phyloP scores from a whole-genome alignment of 371 early-diverging fungal species.

The Mucor mucedo region DNA sequence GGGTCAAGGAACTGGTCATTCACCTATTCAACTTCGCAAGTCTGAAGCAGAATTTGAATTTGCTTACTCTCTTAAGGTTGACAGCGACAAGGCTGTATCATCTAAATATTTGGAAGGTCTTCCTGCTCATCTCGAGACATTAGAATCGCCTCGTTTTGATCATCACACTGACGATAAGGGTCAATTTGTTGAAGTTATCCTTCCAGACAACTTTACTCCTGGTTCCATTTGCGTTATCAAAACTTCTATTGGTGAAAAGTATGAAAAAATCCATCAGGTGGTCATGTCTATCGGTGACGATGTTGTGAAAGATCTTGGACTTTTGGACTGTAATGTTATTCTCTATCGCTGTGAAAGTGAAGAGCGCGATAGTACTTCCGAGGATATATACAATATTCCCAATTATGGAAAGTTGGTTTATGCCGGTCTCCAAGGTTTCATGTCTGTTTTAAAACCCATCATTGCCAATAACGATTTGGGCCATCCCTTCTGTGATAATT shows the following conservation, averaged over 20 bases:
- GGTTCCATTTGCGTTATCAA: conserved; percentile 76
- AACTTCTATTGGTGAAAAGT: conserved; percentile 59
- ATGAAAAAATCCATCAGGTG: conserved; percentile 47
- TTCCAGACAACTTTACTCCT: conserved; percentile 67
- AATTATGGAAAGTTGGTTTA: conserved; percentile 81
- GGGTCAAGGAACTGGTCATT: conserved; percentile 44
- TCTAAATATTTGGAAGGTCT: conserved; percentile 59
- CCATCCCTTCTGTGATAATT: conserved; percentile 88
- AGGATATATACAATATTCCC: conserved; percentile 88
- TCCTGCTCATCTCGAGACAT: conserved; percentile 49
- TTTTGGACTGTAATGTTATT: conserved; percentile 79
- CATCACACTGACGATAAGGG: conserved; percentile 57
- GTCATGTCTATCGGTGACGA: conserved; percentile 49
- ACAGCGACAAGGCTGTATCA: conserved; percentile 24
- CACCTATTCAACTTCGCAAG: conserved; percentile 68
- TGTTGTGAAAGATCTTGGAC: conserved; percentile 53
- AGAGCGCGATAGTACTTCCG: conserved; percentile 75
- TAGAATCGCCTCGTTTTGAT: conserved; percentile 58
- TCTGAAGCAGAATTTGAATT: conserved; percentile 60
- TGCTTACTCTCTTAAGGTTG: conserved; percentile 56
- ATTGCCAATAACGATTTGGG: conserved; percentile 89
- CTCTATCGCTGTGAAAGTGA: conserved; percentile 88
- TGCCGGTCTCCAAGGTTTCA: conserved; percentile 93
- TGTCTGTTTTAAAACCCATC: conserved; percentile 74
- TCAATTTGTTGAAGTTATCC: conserved; percentile 60